Conservation (phyloP, 345 rosid genomes). For the Eucalyptus lansdowneana region DNA sequence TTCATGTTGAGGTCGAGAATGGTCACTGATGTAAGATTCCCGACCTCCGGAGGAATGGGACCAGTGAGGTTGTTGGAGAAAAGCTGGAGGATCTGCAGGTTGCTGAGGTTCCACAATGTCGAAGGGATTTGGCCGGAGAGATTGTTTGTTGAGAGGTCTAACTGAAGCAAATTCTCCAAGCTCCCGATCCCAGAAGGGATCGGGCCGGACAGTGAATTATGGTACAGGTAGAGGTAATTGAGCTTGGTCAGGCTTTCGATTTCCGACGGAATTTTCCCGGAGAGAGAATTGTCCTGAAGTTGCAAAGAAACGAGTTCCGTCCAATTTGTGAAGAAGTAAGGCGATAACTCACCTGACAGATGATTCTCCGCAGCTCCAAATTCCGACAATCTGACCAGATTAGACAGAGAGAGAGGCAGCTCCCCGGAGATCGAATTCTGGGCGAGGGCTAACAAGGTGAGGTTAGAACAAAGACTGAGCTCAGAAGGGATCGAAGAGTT, state of each 20-base stretch:
- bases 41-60: constrained; percentile 39
- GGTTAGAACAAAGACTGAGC: constrained; percentile 39
- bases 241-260: constrained; percentile 29
- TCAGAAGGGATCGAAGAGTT: constrained; percentile 44
- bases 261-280: constrained; percentile 33
- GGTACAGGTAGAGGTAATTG: constrained; percentile 17
- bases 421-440: constrained; percentile 33
- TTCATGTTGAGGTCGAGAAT: constrained; percentile 38
- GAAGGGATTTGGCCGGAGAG: constrained; percentile 44
- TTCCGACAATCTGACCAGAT: constrained; percentile 5
- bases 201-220: constrained; percentile 24
- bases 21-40: constrained; percentile 20
- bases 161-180: background rate
- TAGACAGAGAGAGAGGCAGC: constrained; percentile 39
- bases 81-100: constrained; percentile 20
- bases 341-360: constrained; percentile 32
- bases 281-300: constrained; percentile 35
- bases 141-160: constrained; percentile 45
- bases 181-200: constrained; percentile 45
- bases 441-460: constrained; percentile 44
- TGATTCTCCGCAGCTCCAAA: constrained; percentile 38
- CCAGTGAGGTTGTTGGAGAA: constrained; percentile 40
- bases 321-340: constrained; percentile 35
- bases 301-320: constrained; percentile 36
- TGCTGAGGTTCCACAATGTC: constrained; percentile 31